A percentile compares a stretch with the other conserved stretches of the same genome.
These are phyloP conservation scores for Russula foetens DNA, from an alignment of 768 basidiomycete species.

Conservation along the genomic window DNA sequence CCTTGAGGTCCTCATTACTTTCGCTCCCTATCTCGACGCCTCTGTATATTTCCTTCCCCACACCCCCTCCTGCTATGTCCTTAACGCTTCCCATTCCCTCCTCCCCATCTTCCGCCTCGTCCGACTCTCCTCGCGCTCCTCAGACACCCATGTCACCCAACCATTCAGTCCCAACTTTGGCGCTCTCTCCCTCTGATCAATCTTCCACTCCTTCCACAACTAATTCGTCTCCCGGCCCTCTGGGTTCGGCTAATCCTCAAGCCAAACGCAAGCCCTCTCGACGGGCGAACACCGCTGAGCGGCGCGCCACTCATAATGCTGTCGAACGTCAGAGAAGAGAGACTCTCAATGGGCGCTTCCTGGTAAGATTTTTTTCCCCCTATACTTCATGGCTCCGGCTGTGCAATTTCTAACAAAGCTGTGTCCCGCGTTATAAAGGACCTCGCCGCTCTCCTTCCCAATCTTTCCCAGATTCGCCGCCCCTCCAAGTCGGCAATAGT, in stretches of 20 bases:
- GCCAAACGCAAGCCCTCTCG: slow-evolving; percentile 76
- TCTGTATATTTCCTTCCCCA: slow-evolving; percentile 16
- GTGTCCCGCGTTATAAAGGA: slow-evolving; percentile 45
- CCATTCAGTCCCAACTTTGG: slow-evolving; percentile 29
- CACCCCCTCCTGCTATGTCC: slow-evolving; percentile 27
- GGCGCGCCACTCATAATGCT: slow-evolving; percentile 94
- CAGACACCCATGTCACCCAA: slow-evolving; percentile 42
- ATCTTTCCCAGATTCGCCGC: slow-evolving; percentile 83
- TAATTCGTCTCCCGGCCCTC: slow-evolving; percentile 8
- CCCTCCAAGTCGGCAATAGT: slow-evolving; percentile 97
- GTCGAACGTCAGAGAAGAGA: slow-evolving; percentile 92
- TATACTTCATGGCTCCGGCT: slow-evolving; percentile 9
- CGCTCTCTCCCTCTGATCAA: slow-evolving; percentile 30
- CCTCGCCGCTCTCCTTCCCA: slow-evolving; percentile 85
- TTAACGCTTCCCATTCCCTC: slow-evolving; percentile 34
- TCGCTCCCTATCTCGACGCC: slow-evolving; percentile 10
- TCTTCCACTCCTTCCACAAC: slow-evolving; percentile 19
- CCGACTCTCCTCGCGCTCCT: slow-evolving; percentile 37
- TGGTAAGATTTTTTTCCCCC: slow-evolving; percentile 39
- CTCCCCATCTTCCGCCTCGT: slow-evolving; percentile 33
- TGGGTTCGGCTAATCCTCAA: slow-evolving; percentile 29
- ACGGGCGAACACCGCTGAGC: slow-evolving; percentile 93
- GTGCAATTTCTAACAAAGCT: neutral
- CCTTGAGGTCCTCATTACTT: neutral
- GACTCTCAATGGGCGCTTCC: slow-evolving; percentile 86